A percentile compares a stretch with the other conserved stretches of the same genome.
These are phyloP conservation scores for Madurella fahalii DNA, from an alignment of 2,329 filamentous ascomycete genomes.

Conservation along the genomic window DNA sequence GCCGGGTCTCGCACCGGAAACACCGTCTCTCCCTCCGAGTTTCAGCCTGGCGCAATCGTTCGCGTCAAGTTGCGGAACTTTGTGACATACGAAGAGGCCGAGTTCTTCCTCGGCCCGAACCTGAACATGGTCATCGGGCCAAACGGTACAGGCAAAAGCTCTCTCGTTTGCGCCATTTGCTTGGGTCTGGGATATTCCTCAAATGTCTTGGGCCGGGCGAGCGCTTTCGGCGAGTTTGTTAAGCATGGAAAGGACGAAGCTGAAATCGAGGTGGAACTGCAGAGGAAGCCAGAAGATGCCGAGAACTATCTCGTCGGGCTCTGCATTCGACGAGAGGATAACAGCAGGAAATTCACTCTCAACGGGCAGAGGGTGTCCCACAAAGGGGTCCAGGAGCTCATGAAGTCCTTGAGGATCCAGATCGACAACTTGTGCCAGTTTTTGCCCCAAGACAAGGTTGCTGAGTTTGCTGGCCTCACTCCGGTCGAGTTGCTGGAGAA, in stretches of 20 bases:
- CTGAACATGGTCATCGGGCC: slow-evolving; percentile 98
- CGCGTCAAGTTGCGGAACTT: slow-evolving; percentile 84
- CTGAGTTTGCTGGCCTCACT: slow-evolving; percentile 82
- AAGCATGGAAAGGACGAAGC: slow-evolving; percentile 80
- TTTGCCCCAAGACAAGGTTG: slow-evolving; percentile 89
- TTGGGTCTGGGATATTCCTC: slow-evolving; percentile 83
- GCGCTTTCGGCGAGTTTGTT: slow-evolving; percentile 82
- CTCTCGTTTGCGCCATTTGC: slow-evolving; percentile 93
- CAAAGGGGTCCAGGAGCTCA: slow-evolving; percentile 64
- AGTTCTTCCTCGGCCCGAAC: slow-evolving; percentile 86
- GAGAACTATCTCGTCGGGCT: slow-evolving; percentile 71
- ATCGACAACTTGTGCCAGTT: slow-evolving; percentile 98
- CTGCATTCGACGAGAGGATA: slow-evolving; percentile 76
- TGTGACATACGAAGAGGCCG: slow-evolving; percentile 88
- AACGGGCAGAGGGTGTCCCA: slow-evolving; percentile 61
- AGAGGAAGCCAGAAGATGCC: slow-evolving; percentile 54
- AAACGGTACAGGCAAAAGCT: slow-evolving; percentile 98
- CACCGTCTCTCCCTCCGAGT: slow-evolving; percentile 31
- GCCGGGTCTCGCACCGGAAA: slow-evolving; percentile 16
- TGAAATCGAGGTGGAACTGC: slow-evolving; percentile 85
- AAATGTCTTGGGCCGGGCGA: slow-evolving; percentile 78
- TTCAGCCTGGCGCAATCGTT: slow-evolving; percentile 79
- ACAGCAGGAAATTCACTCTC: slow-evolving; percentile 73
- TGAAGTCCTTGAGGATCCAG: slow-evolving; percentile 75
- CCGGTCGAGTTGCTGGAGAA: slow-evolving; percentile 78